Evolutionary conservation across 441 rosid species (phyloP).

Genomic region (Isatis lusitanica): DNA sequence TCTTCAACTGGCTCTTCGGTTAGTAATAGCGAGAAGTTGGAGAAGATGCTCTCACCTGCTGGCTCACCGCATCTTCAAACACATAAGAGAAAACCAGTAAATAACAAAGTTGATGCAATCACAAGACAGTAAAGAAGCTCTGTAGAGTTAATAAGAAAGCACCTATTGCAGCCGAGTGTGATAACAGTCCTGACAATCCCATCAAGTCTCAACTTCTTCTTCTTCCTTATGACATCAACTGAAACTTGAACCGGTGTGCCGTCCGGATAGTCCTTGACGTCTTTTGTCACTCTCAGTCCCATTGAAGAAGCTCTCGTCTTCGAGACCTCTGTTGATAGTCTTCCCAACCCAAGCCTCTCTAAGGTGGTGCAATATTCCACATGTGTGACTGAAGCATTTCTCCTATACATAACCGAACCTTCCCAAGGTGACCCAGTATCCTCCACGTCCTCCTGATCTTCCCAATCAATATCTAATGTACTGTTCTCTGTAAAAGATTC

Average conservation of each 20-base stretch:
- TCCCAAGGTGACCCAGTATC: constrained; percentile 78
- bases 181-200: constrained; percentile 84
- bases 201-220: constrained; percentile 76
- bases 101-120: background rate
- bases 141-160: constrained; percentile 21
- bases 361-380: constrained; percentile 88
- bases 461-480: constrained; percentile 58
- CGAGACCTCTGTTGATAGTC: constrained; percentile 64
- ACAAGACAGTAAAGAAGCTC: background rate
- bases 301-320: constrained; percentile 71
- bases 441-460: constrained; percentile 47
- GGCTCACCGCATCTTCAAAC: constrained; percentile 71
- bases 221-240: constrained; percentile 74
- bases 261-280: constrained; percentile 71
- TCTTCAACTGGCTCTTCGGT: constrained; percentile 70
- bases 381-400: constrained; percentile 70
- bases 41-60: constrained; percentile 68
- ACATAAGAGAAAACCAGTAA: constrained; percentile 8
- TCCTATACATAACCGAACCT: constrained; percentile 76
- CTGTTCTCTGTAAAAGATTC: constrained; percentile 43
- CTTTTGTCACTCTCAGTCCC: constrained; percentile 87
- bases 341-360: constrained; percentile 85
- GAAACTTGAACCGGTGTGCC: constrained; percentile 95
- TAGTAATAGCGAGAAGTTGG: constrained; percentile 73
- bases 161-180: constrained; percentile 79